These are phyloP conservation scores for Ophiocordyceps unilateralis DNA, from an alignment of 2,329 filamentous ascomycete species.

Conservation along the genomic window DNA sequence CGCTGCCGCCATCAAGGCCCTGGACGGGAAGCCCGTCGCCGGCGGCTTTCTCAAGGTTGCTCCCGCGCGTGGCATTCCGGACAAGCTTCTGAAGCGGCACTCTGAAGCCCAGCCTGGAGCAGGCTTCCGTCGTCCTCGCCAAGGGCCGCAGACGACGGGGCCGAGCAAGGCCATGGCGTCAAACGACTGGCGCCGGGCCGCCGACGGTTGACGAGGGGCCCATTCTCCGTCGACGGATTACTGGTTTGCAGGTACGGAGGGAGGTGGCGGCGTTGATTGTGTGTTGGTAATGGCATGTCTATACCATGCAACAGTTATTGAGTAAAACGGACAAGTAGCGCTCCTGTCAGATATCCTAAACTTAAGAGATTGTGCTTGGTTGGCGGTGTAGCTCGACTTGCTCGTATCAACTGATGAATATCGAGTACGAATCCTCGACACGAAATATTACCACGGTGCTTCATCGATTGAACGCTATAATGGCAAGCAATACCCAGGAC, in stretches of 20 bases:
- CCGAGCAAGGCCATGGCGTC: constrained; percentile 3
- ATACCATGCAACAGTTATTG: no score
- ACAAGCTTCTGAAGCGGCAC: neutral
- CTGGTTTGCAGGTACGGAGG: neutral
- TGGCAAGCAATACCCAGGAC: no score
- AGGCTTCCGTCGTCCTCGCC: neutral
- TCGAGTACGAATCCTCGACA: no score
- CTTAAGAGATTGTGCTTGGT: no score
- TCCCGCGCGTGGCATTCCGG: constrained; percentile 3
- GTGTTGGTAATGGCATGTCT: no score
- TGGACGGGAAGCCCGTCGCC: constrained; percentile 8
- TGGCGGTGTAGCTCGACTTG: no score
- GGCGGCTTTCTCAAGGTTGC: constrained; percentile 8
- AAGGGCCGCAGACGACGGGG: neutral
- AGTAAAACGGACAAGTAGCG: no score
- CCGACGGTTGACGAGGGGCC: neutral
- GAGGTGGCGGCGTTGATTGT: no score
- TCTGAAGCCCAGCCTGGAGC: neutral
- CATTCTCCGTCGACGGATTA: no score
- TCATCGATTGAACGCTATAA: no score
- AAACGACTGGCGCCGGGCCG: constrained; percentile 2
- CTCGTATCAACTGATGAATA: no score
- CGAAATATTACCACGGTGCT: neutral
- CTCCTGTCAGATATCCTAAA: no score
- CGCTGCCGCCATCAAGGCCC: constrained; percentile 23